Evolutionary conservation across 306 rosid genomes (phyloP), one percentile per base, ranked within the genome.

Genomic region (Quercus engelmannii): DNA sequence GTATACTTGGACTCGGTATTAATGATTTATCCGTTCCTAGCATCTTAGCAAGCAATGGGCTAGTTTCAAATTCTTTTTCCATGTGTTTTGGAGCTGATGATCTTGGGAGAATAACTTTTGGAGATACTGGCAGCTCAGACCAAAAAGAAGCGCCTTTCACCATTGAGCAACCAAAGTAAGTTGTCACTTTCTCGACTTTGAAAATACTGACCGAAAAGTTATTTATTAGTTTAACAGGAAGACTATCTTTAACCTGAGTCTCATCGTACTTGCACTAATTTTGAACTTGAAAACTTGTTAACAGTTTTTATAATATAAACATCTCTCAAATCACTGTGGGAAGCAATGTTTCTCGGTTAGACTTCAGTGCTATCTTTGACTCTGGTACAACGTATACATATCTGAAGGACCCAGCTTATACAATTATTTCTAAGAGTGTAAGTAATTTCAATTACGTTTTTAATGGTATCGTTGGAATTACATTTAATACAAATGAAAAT

Each of bases 1-100:
- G n/a, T n/a, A n/a, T n/a, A 21, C 74, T 93, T 61, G 99, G 99
- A 63, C 95, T 94, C 75, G 99, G 99, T 23, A 76, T 94, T 87
- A 76, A 78, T 1, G 70, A 71, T 57, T 11, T 82, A 77, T 91
- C 99, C 13, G 88, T 94, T 52, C 97, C 99, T 59, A 94, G 92
- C 86, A 82, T 88, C 82, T 89, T 92, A 83, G 95, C 95, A 25
- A 82, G 71, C 25, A 67, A 83, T 33, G 95, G 92, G n/a, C 70
- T 87, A 54, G 85, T 83, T 57, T 80, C 90, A 35, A 82, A 94
- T 87, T 91, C 97, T 3, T 94, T 96, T 82, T 93, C 98, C 52
- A 90, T 96, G 98, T 93, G 99, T 87, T 96, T 96, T 74, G 93
- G 93, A 64, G 1, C 6, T 38, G 46, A 38, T 78, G 94, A 91